Conservation (phyloP, 2,329 filamentous ascomycete species). For the Aspergillus jensenii region DNA sequence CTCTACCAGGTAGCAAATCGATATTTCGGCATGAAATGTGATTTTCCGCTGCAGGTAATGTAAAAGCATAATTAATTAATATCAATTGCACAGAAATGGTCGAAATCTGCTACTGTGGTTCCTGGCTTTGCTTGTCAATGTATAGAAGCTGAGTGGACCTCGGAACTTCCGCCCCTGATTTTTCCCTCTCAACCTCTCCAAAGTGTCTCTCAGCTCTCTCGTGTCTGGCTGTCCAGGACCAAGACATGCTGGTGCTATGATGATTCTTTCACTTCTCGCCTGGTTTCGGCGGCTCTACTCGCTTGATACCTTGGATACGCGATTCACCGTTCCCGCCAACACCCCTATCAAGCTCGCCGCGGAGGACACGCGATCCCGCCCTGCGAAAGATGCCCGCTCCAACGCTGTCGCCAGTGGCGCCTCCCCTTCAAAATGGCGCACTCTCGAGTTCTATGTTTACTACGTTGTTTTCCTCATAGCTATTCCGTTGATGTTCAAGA, state of each 20-base stretch:
- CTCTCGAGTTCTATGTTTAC: slow-evolving; percentile 83
- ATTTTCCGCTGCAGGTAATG: too few relatives aligned
- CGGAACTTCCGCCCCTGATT: slow-evolving; percentile 21
- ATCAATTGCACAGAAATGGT: background rate
- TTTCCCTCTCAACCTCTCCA: slow-evolving; percentile 7
- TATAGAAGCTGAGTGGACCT: background rate
- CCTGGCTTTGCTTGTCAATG: background rate
- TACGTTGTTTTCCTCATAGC: slow-evolving; percentile 64
- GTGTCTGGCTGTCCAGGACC: slow-evolving; percentile 13
- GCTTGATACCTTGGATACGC: slow-evolving; percentile 68
- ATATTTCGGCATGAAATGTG: too few relatives aligned
- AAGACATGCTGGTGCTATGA: slow-evolving; percentile 37
- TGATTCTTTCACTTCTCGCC: slow-evolving; percentile 44
- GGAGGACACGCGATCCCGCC: slow-evolving; percentile 50
- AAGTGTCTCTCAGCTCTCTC: slow-evolving; percentile 8
- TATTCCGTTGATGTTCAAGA: slow-evolving; percentile 87
- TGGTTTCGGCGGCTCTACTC: slow-evolving; percentile 59
- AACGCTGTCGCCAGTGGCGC: slow-evolving; percentile 47
- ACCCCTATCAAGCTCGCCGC: slow-evolving; percentile 63
- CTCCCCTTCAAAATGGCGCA: slow-evolving; percentile 75
- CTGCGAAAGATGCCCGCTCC: slow-evolving; percentile 36
- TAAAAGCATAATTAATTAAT: background rate
- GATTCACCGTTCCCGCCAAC: slow-evolving; percentile 69
- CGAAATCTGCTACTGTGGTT: background rate
- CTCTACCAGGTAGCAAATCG: background rate